A percentile compares a stretch with the other conserved stretches of the same genome.
Evolutionary conservation across 306 rosid species (phyloP).

Genomic region (Astragalus glycyphyllos): DNA sequence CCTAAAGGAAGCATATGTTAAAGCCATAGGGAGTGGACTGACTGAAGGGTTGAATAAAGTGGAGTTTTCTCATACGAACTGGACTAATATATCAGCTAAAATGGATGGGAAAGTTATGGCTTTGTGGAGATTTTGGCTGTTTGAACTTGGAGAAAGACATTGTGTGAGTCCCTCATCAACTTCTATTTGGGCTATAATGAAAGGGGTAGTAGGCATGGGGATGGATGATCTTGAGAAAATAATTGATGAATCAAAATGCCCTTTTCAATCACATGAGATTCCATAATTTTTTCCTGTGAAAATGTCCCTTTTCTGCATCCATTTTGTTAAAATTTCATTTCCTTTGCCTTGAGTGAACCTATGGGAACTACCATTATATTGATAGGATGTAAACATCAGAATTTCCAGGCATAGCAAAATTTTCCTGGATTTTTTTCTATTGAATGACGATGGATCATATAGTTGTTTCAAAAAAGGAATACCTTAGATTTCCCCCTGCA

Average conservation of each 20-base stretch:
- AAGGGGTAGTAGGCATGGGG: not conserved
- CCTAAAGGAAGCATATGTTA: slow-evolving; percentile 89
- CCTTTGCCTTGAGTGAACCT: not conserved
- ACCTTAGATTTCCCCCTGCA: not conserved
- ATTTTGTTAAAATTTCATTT: not conserved
- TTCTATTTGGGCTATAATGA: not conserved
- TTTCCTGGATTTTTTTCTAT: too few relatives aligned
- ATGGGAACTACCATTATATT: not conserved
- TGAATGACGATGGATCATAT: not conserved
- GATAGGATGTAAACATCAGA: not conserved
- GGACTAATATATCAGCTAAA: slow-evolving; percentile 65
- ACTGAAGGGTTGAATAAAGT: slow-evolving; percentile 62
- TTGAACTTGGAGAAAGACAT: slow-evolving; percentile 70
- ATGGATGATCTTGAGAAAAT: not conserved
- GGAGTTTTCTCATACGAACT: slow-evolving; percentile 71
- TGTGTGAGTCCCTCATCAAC: slow-evolving; percentile 53
- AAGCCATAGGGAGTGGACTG: slow-evolving; percentile 86
- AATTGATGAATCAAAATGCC: not conserved
- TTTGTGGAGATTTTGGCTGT: slow-evolving; percentile 82
- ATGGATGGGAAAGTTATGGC: slow-evolving; percentile 58
- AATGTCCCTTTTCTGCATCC: not conserved
- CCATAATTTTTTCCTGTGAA: not conserved
- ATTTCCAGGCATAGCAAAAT: not conserved
- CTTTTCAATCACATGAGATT: not conserved
- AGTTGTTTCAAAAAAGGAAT: not conserved